Base-by-base conservation (phyloP, 2,329 filamentous ascomycete genomes). In the Periconia macrospinosa region DNA sequence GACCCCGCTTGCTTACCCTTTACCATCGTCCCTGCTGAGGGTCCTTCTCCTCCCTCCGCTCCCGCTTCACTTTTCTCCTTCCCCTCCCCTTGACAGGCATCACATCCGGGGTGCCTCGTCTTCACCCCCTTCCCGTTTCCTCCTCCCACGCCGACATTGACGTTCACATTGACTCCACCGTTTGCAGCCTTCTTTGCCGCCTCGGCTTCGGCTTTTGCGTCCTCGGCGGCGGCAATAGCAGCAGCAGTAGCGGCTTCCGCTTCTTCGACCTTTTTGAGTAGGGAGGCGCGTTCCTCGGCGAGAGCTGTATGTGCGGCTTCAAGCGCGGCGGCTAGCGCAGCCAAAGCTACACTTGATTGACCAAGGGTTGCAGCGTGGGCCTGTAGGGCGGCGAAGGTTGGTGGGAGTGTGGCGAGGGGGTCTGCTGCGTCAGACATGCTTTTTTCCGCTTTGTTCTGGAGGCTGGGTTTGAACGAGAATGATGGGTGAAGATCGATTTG, bases 211-310 rank as follows among this genome's bases (percentile, higher is more conserved):
- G 23, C 44, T 33, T 58, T 62, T 9, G 65, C 53, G 19, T 59
- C 18, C 46, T 33, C 13, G 9, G 20, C 27, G 5, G 13, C 30
- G 10, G 23, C 44, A 15, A 57, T 62, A 5, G 65, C 53, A 10
- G 33, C 33, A n/a, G 33, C 11, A n/a, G 15, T 13, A 37, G 2
- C 62, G 61, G 58, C 67, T 62, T 50, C 56, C 8, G 57, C 54
- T 7, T 52, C 54, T 13, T 54, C 43, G 10, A 67, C 58, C 6
- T 61, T 53, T 6, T 45, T 43, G 27, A 56, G 50, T 13, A 64
- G 52, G 15, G 55, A 57, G 8, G 58, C 52, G 11, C 67, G 59
- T 23, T 64, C 57, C 23, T 55, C 56, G 5, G 65, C 61, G 40
- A 67, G 60, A 17, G 56, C 58, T 10, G 66, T 56, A 37, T 66